Percentiles rank a stretch among this genome's conserved stretches.
These are phyloP conservation scores for Globisporangium recalcitrans DNA, from an alignment of 352 stramenopile species.

Conservation along the genomic window DNA sequence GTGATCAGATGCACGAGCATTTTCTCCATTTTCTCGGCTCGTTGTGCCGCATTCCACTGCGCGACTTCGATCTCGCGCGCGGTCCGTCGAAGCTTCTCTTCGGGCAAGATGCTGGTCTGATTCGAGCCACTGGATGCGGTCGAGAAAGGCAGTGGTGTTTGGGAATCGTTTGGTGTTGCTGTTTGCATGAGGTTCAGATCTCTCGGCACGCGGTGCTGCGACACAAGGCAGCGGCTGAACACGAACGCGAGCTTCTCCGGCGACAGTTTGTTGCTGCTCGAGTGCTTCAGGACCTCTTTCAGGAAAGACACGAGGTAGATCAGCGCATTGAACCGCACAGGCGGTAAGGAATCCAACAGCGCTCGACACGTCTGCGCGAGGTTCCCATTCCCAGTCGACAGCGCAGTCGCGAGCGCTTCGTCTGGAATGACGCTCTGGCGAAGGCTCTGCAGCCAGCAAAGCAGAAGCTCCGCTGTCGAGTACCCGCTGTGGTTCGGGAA, in stretches of 20 bases:
- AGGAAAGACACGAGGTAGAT: conserved; percentile 97
- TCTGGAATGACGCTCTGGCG: conserved; percentile 87
- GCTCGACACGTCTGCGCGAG: conserved; percentile 68
- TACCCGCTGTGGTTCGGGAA: conserved; percentile 86
- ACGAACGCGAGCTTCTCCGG: conserved; percentile 72
- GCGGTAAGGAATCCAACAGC: conserved; percentile 80
- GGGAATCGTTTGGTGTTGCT: conserved; percentile 3
- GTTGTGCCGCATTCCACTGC: conserved; percentile 45
- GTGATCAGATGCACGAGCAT: conserved; percentile 68
- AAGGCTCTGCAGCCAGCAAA: conserved; percentile 89
- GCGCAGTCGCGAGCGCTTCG: conserved; percentile 65
- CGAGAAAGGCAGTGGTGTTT: conserved; percentile 28
- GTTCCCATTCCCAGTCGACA: conserved; percentile 58
- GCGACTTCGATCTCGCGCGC: conserved; percentile 50
- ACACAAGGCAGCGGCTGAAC: conserved; percentile 67
- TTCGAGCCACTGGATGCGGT: conserved; percentile 27
- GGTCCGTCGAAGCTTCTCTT: conserved; percentile 55
- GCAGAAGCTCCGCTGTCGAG: conserved; percentile 88
- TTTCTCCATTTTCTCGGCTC: conserved; percentile 68
- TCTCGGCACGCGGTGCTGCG: conserved; percentile 29
- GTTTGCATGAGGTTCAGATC: conserved; percentile 1
- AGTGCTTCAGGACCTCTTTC: conserved; percentile 88
- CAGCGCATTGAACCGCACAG: conserved; percentile 95
- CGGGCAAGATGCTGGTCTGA: conserved; percentile 36
- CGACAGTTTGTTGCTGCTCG: conserved; percentile 53